Base-by-base conservation (phyloP, 768 basidiomycete species). In the Agrocybe praecox region DNA sequence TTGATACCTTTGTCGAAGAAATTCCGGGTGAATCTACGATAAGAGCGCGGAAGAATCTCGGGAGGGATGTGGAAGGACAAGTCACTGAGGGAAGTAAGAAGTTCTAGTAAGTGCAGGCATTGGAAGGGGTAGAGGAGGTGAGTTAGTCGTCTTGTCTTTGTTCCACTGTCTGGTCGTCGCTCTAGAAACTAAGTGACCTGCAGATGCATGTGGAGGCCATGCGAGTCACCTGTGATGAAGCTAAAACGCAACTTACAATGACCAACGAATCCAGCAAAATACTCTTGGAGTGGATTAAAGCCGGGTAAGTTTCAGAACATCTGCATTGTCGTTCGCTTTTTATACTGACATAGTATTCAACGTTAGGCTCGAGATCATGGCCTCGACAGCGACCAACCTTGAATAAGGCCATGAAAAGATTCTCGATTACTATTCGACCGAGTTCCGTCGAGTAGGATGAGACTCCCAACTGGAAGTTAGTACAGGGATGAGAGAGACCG, bases 351-450 rank as follows among this genome's bases (percentile, higher is more conserved):
- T 29, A 9, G 26, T 9, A 5, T 29, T 40, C 12, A 14, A 40
- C 12, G 14, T 5, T 61, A 97, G 96, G 2, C 72, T 92, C 45
- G 96, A 98, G 65, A 93, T 98, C 57, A 93, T 98, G 86, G 76
- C 88, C 0, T 77, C 85, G 8, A 97, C 93, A 0, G 87, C 89
- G 0, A 78, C 85, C 9, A 82, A 92, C 59, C 84, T 98, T 45
- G 95, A 98, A 67, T 86, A 90, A 61, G 96, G 88, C 2, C 95
- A 92, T 71, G 87, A 92, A 56, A 98, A 97, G 74, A 84, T 96
- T 40, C 80, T 89, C 55, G 86, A 93, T 22, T 96, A 90, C 86
- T 85, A 87, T 68, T 82, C 87, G 0, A 88, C 89, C 66, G 92
- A 96, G 68, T 94, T 97, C 67, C 81, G 91, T 10, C 83, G 86